Percentiles rank a stretch among this genome's conserved stretches.
These are phyloP conservation scores for Plasmodium malariae DNA, from an alignment of 169 alveolate genomes.

Conservation along the genomic window DNA sequence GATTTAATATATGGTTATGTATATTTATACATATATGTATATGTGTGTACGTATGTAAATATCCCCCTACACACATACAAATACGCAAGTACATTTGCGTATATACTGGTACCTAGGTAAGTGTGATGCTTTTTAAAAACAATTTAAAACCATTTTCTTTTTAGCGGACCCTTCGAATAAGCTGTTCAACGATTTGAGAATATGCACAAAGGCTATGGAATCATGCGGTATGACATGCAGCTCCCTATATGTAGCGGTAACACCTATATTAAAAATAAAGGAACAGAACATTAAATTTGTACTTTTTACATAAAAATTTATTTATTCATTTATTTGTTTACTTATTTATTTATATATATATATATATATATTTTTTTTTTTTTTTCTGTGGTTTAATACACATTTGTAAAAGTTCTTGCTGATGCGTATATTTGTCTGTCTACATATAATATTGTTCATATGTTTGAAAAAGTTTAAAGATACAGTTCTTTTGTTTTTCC, in stretches of 20 bases:
- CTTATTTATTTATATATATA: background rate
- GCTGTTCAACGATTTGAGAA: constrained; percentile 34
- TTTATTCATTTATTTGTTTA: too few species aligned
- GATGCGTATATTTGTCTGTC: too few species aligned
- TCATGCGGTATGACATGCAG: constrained; percentile 73
- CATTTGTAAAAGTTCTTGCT: too few species aligned
- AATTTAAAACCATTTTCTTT: background rate
- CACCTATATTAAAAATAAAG: background rate
- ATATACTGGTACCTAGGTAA: background rate
- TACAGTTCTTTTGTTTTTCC: too few species aligned
- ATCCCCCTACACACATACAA: background rate
- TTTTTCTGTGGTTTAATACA: too few species aligned
- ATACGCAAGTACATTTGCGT: background rate
- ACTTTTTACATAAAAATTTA: background rate
- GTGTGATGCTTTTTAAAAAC: background rate
- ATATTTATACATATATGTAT: background rate
- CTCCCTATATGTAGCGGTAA: constrained; percentile 63
- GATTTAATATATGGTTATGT: background rate
- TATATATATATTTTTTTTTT: too few species aligned
- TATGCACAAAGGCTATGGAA: constrained; percentile 52
- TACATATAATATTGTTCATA: too few species aligned
- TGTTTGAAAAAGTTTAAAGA: too few species aligned
- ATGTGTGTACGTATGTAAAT: background rate
- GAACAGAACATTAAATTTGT: background rate
- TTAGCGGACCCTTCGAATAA: constrained; percentile 67